Base-by-base conservation (phyloP, 78 protist genomes). In the Pelomyxa schiedti region DNA sequence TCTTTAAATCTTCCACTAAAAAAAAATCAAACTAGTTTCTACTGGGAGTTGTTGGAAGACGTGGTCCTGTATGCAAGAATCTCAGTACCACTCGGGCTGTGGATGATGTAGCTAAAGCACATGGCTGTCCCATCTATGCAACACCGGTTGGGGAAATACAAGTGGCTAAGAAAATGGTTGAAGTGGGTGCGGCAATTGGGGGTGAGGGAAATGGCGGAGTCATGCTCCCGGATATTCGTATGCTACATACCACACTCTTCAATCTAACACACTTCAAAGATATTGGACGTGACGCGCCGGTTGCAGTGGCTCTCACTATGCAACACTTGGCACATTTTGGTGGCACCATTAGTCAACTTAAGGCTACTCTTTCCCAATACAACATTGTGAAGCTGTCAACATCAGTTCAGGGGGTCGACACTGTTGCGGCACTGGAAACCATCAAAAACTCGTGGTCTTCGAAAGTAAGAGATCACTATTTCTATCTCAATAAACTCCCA, bases 161-260 rank as follows among this genome's bases (percentile, higher is more conserved):
- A 63, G 89, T 85, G 0, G 89, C 89, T 6, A 78, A 85, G 66
- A 30, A 52, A 30, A 85, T 85, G 89, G 42, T 42, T 32, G 39
- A 22, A 3, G 41, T 64, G 1, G 67, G 70, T 30, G 80, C 83
- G 0, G 73, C 69, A 0, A 74, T 85, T 30, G 89, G 89, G 3
- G 89, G 89, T 38, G 89, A 85, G 47, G 89, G 89, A 35, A 85
- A 85, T 43, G 89, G 89, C 43, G 89, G 89, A 42, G 89, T 85
- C 1, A 85, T 85, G 89, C 35, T 85, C 39, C 82, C 89, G 26
- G 86, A 80, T 39, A 69, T 74, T 38, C 90, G 80, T 36, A n/a
- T n/a, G n/a, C n/a, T n/a, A n/a, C n/a, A n/a, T n/a, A n/a, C n/a
- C n/a, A n/a, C n/a, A n/a, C n/a, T n/a, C n/a, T n/a, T n/a, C n/a